Evolutionary conservation across 768 basidiomycete genomes (phyloP).

Genomic region (Candolleomyces eurysporus): DNA sequence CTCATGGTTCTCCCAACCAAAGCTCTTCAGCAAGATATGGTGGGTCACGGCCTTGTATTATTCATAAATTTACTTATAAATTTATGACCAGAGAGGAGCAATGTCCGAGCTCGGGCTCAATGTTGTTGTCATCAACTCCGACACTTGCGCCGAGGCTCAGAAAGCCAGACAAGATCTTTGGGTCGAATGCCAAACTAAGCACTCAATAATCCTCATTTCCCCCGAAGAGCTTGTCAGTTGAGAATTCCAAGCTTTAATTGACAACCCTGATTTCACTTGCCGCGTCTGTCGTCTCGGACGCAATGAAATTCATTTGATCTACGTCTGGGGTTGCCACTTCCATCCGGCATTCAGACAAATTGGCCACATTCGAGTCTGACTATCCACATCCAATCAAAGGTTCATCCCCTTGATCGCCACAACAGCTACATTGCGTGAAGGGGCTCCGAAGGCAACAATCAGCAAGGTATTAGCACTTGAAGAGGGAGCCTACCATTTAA

Average conservation of each 20-base stretch:
- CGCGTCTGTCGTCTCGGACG: constrained; percentile 22
- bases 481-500: constrained; percentile 15
- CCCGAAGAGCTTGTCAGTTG: constrained; percentile 22
- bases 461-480: constrained; percentile 19
- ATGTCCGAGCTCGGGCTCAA: constrained; percentile 13
- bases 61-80: not conserved
- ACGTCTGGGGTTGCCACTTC: constrained; percentile 23
- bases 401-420: constrained; percentile 16
- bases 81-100: constrained; percentile 4
- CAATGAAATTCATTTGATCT: constrained; percentile 25
- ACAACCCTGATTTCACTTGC: constrained; percentile 12
- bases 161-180: constrained; percentile 14
- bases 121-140: constrained; percentile 19
- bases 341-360: constrained; percentile 21
- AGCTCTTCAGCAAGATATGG: constrained; percentile 22
- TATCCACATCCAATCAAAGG: constrained; percentile 4
- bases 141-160: constrained; percentile 9
- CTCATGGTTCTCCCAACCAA: constrained; percentile 22
- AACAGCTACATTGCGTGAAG: constrained; percentile 19
- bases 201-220: constrained; percentile 17
- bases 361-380: constrained; percentile 14
- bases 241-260: constrained; percentile 17
- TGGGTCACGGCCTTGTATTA: constrained; percentile 3
- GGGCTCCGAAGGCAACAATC: constrained; percentile 11
- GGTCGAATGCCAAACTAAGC: constrained; percentile 11